Conservation (phyloP, 1,139 yeast species). For the Pneumocystis jirovecii region DNA sequence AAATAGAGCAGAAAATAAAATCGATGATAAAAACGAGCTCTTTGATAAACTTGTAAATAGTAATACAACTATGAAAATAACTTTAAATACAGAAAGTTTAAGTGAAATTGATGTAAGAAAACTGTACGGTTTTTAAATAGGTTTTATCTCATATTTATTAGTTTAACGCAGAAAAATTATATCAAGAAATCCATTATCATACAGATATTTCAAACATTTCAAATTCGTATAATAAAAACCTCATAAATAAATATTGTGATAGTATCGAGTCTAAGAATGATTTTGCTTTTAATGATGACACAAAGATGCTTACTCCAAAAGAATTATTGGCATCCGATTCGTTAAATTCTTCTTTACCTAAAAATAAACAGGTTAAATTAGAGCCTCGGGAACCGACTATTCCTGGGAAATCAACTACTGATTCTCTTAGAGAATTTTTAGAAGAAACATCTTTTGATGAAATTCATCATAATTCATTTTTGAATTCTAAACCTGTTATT, state of each 20-base stretch:
- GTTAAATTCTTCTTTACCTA: not conserved
- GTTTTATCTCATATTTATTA: not conserved
- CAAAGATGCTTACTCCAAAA: not conserved
- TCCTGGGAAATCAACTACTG: not conserved
- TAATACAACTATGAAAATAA: not conserved
- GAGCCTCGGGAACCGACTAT: not conserved
- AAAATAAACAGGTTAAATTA: not conserved
- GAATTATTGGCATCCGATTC: not conserved
- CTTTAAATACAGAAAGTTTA: not conserved
- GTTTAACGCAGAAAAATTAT: not conserved
- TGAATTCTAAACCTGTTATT: not conserved
- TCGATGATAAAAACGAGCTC: not conserved
- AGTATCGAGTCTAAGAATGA: not conserved
- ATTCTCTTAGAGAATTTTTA: not conserved
- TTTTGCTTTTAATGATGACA: not conserved
- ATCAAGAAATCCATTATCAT: not conserved
- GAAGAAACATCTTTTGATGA: not conserved
- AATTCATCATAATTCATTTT: not conserved
- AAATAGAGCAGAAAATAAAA: not conserved
- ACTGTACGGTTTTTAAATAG: not conserved
- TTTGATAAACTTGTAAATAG: not conserved
- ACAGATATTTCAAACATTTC: not conserved
- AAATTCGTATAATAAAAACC: not conserved
- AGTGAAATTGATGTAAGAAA: not conserved
- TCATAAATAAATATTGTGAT: not conserved